A percentile compares a stretch with the other conserved stretches of the same genome.
Conservation (phyloP, 129 eudicot species). For the Flaveria brownii region DNA sequence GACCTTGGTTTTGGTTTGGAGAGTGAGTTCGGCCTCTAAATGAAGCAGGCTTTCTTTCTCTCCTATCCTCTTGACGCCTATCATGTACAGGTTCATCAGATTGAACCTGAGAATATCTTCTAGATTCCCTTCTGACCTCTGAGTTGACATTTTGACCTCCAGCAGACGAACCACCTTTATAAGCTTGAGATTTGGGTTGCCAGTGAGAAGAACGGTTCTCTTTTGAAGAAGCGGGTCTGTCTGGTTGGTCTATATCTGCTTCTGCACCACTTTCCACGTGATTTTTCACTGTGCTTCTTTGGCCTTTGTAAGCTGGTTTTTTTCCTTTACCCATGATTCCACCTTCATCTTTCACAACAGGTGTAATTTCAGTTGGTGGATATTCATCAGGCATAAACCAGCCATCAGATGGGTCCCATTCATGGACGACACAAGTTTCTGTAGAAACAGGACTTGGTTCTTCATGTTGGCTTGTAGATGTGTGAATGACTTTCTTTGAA, state of each 20-base stretch:
- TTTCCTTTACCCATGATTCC: slow-evolving; percentile 60
- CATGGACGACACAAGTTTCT: slow-evolving; percentile 33
- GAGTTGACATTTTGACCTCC: slow-evolving; percentile 43
- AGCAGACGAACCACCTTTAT: slow-evolving; percentile 44
- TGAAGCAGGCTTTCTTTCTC: slow-evolving; percentile 54
- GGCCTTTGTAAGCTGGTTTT: slow-evolving; percentile 50
- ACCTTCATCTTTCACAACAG: slow-evolving; percentile 53
- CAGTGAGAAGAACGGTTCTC: slow-evolving; percentile 73
- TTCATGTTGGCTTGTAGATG: slow-evolving; percentile 39
- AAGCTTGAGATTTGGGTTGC: slow-evolving; percentile 67
- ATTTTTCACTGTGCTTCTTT: slow-evolving; percentile 37
- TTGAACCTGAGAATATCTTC: slow-evolving; percentile 22
- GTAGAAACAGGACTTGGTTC: slow-evolving; percentile 28
- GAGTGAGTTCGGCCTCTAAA: slow-evolving; percentile 43
- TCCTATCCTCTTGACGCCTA: slow-evolving; percentile 41
- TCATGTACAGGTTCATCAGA: slow-evolving; percentile 35
- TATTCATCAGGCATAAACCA: slow-evolving; percentile 51
- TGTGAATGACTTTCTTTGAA: slow-evolving; percentile 36
- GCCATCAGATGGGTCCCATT: slow-evolving; percentile 50
- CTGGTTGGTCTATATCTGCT: slow-evolving; percentile 47
- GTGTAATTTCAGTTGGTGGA: slow-evolving; percentile 38
- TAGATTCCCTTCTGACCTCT: slow-evolving; percentile 38
- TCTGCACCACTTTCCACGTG: slow-evolving; percentile 45
- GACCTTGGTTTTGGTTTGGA: slow-evolving; percentile 25
- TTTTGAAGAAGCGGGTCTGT: slow-evolving; percentile 41